These are phyloP conservation scores for Neurospora sp. DNA, from an alignment of 495 filamentous ascomycete species.

Conservation along the genomic window DNA sequence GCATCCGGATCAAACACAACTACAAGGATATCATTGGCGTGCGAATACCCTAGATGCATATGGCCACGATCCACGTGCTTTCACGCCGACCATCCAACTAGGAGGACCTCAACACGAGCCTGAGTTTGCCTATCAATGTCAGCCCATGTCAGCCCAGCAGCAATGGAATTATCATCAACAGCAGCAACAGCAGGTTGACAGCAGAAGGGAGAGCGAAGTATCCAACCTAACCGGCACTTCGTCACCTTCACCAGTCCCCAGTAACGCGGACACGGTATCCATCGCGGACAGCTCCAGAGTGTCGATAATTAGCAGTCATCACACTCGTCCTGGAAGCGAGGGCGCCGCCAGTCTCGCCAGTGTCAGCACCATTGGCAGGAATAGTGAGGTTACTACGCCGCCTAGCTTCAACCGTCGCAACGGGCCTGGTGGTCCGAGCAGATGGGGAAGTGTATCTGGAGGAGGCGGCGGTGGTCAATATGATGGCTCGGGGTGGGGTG, in stretches of 20 bases:
- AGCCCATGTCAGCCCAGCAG: not conserved
- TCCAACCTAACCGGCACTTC: not conserved
- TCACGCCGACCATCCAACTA: not conserved
- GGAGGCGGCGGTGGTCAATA: not conserved
- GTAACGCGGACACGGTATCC: not conserved
- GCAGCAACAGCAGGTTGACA: not conserved
- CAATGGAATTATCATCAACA: not conserved
- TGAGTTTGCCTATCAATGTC: not conserved
- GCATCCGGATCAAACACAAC: not conserved
- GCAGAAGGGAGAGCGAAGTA: not conserved
- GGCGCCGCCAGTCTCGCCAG: not conserved
- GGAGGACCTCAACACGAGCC: not conserved
- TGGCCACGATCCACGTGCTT: not conserved
- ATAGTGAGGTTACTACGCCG: not conserved
- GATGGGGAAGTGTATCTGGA: not conserved
- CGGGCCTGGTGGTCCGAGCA: not conserved
- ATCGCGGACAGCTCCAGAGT: not conserved
- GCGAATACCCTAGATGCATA: not conserved
- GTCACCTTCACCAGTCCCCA: not conserved
- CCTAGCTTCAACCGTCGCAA: not conserved
- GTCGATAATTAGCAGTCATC: not conserved
- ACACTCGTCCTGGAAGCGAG: not conserved
- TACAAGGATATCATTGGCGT: not conserved
- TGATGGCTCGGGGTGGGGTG: not conserved
- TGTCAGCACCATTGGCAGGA: not conserved